Conservation (phyloP, 306 rosid genomes). For the Vigna hirtella region DNA sequence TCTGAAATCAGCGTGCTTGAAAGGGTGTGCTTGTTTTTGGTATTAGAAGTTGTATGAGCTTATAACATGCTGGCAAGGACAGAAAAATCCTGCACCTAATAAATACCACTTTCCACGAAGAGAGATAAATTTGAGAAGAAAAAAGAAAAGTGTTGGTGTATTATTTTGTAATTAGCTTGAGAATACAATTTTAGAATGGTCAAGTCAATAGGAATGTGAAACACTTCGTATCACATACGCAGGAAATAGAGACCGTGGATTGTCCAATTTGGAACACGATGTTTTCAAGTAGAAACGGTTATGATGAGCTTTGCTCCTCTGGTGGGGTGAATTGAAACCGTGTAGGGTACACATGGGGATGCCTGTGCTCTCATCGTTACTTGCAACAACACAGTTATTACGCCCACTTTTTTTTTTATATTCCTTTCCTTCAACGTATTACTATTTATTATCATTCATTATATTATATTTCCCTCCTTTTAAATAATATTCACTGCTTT, state of each 20-base stretch:
- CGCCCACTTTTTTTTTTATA: slow-evolving; percentile 4
- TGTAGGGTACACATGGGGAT: slow-evolving; percentile 26
- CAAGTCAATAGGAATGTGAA: slow-evolving; percentile 45
- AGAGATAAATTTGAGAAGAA: slow-evolving; percentile 4
- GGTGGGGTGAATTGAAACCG: slow-evolving; percentile 16
- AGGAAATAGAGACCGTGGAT: slow-evolving; percentile 46
- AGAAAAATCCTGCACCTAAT: slow-evolving; percentile 39
- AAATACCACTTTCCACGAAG: slow-evolving; percentile 25
- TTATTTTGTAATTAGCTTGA: not conserved
- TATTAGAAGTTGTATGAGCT: slow-evolving; percentile 4
- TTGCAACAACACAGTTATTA: not conserved
- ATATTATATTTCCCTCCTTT: not conserved
- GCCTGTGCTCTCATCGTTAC: slow-evolving; percentile 27
- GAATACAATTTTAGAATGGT: slow-evolving; percentile 16
- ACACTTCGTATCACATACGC: slow-evolving; percentile 46
- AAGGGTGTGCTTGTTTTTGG: slow-evolving; percentile 16
- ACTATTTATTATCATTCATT: not conserved
- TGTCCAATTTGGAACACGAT: slow-evolving; percentile 15
- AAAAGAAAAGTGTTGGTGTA: not conserved
- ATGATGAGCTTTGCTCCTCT: slow-evolving; percentile 37
- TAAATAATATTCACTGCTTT: not conserved
- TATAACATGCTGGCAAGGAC: not conserved
- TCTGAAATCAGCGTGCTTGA: slow-evolving; percentile 32
- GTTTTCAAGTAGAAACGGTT: not conserved
- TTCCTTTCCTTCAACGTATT: not conserved